Evolutionary conservation across 768 basidiomycete genomes (phyloP), one percentile per base, ranked within the genome.

Genomic region (Cystobasidium tubakii): DNA sequence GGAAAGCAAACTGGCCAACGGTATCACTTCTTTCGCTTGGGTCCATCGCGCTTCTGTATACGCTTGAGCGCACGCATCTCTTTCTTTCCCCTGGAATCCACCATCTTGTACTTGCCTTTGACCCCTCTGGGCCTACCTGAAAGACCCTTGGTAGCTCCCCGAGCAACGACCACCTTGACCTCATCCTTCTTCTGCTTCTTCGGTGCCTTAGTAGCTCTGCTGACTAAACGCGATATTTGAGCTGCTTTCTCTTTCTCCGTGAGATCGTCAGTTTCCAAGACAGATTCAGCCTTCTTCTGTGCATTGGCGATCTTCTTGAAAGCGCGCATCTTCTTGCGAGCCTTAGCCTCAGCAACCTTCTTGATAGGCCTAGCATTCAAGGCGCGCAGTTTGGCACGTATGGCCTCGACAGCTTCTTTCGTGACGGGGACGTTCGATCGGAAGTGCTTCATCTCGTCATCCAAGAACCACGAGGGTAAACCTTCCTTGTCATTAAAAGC

Each of bases 271-370:
- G 90, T 92, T 50, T 89, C 85, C 78, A 90, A 90, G 74, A 98
- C 87, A 62, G 91, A 92, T 79, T 97, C 92, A 1, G 94, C 96
- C 82, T 93, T 98, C 84, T 91, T 95, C 86, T 91, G 86, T 12
- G 92, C 90, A 81, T 92, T 95, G 78, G 94, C 91, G 15, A 97
- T 82, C 60, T 88, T 85, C 77, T 90, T 89, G 15, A 86, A 85
- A 13, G 93, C 91, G 82, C 88, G 91, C 80, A 91, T 83, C 83
- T 97, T 97, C 83, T 99, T 99, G 75, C 96, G 86, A 33, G 92
- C 93, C 82, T 98, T 98, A 17, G 96, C 96, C 82, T 98, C 96
- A 10, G 95, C 96, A 7, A 98, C 87, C 84, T 99, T 99, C 84
- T 96, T 98, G 83, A 99, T 98, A 21, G 96, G 96, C 29, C 96